phyloP scores from a whole-genome alignment of 345 rosid species.

The Trapa bicornis region DNA sequence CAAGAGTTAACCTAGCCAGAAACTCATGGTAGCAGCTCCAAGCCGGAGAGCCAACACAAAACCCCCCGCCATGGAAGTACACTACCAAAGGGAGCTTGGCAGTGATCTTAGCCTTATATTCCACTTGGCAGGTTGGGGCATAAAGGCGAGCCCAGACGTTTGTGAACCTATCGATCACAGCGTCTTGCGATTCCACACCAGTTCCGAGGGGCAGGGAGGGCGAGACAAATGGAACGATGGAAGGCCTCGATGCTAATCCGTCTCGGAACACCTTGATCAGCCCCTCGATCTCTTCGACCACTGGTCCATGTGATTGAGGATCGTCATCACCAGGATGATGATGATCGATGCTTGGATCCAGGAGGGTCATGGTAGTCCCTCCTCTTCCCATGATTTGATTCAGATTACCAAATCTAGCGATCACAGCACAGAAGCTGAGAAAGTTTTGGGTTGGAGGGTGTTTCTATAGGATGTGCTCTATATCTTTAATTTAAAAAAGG shows the following conservation, averaged over 20 bases:
- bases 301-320: slow-evolving; percentile 28
- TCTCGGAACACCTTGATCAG: slow-evolving; percentile 52
- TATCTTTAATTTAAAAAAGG: too few species aligned
- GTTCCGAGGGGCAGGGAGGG: slow-evolving; percentile 26
- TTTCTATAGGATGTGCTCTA: background rate
- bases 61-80: slow-evolving; percentile 68
- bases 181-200: slow-evolving; percentile 38
- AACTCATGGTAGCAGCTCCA: slow-evolving; percentile 59
- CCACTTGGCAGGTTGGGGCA: slow-evolving; percentile 22
- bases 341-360: slow-evolving; percentile 15
- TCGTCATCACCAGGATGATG: slow-evolving; percentile 19
- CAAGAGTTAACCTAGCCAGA: slow-evolving; percentile 26
- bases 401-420: background rate
- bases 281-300: slow-evolving; percentile 47
- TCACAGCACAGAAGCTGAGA: background rate
- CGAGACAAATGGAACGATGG: slow-evolving; percentile 35
- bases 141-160: slow-evolving; percentile 62
- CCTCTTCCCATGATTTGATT: background rate
- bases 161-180: slow-evolving; percentile 30
- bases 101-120: slow-evolving; percentile 10
- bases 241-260: slow-evolving; percentile 51
- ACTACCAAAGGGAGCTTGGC: slow-evolving; percentile 41
- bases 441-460: background rate
- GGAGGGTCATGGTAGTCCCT: slow-evolving; percentile 31
- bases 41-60: slow-evolving; percentile 47